Evolutionary conservation across 768 basidiomycete species (phyloP).

Genomic region (Pisolithus sp.): DNA sequence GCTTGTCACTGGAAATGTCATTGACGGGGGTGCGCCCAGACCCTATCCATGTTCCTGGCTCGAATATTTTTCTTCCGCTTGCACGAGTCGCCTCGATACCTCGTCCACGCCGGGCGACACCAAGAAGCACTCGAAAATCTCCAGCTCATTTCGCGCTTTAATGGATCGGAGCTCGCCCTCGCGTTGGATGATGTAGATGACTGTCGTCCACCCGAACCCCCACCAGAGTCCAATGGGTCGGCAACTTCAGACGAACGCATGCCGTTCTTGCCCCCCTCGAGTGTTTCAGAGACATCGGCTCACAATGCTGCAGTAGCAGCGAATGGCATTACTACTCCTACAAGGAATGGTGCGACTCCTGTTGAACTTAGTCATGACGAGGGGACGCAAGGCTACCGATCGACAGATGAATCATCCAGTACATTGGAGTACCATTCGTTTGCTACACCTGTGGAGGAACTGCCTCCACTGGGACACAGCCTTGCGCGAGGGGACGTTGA

Average conservation of each 20-base stretch:
- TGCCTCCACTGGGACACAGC: slow-evolving; percentile 17
- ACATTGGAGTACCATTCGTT: slow-evolving; percentile 21
- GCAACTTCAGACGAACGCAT: slow-evolving; percentile 17
- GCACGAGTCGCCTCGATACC: slow-evolving; percentile 90
- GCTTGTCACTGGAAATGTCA: not conserved
- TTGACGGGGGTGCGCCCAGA: slow-evolving; percentile 41
- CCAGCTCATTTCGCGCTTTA: slow-evolving; percentile 79
- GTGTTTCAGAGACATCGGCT: slow-evolving; percentile 7
- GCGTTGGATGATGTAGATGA: slow-evolving; percentile 67
- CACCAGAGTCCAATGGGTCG: slow-evolving; percentile 11
- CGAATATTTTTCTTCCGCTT: slow-evolving; percentile 88
- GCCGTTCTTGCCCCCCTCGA: slow-evolving; percentile 18
- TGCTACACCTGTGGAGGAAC: slow-evolving; percentile 20
- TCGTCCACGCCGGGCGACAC: slow-evolving; percentile 82
- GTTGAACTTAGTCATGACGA: slow-evolving; percentile 13
- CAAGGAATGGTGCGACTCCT: not conserved
- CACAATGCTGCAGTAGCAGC: slow-evolving; percentile 23
- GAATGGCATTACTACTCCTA: not conserved
- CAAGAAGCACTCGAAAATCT: slow-evolving; percentile 81
- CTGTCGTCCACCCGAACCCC: slow-evolving; percentile 20
- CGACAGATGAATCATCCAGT: slow-evolving; percentile 25
- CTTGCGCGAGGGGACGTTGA: slow-evolving; percentile 26
- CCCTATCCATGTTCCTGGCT: slow-evolving; percentile 77
- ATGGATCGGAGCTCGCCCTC: slow-evolving; percentile 65
- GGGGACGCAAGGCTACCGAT: slow-evolving; percentile 20